These are phyloP conservation scores for Cercospora sojina DNA, from an alignment of 2,329 filamentous ascomycete genomes.

Conservation along the genomic window DNA sequence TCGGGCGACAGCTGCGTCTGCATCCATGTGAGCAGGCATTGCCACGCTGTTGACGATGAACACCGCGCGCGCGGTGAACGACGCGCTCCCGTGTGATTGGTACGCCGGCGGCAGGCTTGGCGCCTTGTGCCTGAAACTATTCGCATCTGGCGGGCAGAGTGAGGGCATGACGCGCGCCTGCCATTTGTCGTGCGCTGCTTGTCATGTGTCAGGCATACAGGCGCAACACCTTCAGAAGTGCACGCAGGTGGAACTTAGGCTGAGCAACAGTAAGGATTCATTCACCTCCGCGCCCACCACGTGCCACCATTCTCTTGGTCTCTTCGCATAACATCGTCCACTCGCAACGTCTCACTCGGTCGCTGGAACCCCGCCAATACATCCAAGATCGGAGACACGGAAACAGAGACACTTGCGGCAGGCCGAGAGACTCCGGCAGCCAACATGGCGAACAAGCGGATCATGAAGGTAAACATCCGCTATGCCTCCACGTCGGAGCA, in stretches of 20 bases:
- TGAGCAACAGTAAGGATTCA: conserved; percentile 5
- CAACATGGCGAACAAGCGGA: conserved; percentile 45
- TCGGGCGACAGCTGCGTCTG: not conserved
- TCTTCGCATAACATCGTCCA: not conserved
- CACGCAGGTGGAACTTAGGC: not conserved
- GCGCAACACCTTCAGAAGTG: not conserved
- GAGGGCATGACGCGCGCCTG: conserved; percentile 2
- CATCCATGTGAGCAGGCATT: not conserved
- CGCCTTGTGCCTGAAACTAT: conserved; percentile 1
- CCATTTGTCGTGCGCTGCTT: conserved; percentile 4
- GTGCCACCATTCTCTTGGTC: conserved; percentile 9
- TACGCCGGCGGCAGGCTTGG: not conserved
- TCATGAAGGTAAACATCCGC: conserved; percentile 43
- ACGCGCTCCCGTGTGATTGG: not conserved
- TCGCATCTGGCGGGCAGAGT: not conserved
- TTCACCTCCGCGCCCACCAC: not conserved
- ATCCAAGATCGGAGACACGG: not conserved
- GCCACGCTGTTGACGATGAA: not conserved
- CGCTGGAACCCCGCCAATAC: not conserved
- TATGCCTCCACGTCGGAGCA: not conserved
- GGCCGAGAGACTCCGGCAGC: not conserved
- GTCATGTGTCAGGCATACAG: conserved; percentile 4
- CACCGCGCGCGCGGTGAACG: not conserved
- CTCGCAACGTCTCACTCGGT: not conserved
- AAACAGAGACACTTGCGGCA: conserved; percentile 3